phyloP scores from a whole-genome alignment of 2,329 filamentous ascomycete genomes.

The Pyricularia grisea region DNA sequence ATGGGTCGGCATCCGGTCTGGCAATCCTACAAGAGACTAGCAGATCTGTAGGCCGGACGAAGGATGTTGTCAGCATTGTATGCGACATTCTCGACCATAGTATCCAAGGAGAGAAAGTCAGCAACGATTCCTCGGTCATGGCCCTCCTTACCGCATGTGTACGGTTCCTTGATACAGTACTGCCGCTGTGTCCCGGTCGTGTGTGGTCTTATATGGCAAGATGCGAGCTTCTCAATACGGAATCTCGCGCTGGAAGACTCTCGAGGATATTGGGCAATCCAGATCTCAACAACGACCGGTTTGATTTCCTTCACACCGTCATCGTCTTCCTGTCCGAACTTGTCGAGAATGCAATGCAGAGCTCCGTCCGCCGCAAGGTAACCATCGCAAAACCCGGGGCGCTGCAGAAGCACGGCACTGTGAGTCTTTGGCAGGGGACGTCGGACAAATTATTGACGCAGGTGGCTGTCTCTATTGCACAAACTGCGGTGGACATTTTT shows the following conservation, averaged over 20 bases:
- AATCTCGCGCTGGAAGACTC: slow-evolving; percentile 68
- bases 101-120: slow-evolving; percentile 45
- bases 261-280: slow-evolving; percentile 71
- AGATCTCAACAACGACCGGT: slow-evolving; percentile 68
- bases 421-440: slow-evolving; percentile 57
- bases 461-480: slow-evolving; percentile 63
- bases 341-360: slow-evolving; percentile 64
- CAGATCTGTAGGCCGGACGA: slow-evolving; percentile 44
- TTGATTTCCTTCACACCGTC: slow-evolving; percentile 67
- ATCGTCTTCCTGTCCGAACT: slow-evolving; percentile 66
- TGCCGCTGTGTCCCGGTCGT: slow-evolving; percentile 67
- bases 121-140: slow-evolving; percentile 55
- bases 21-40: slow-evolving; percentile 49
- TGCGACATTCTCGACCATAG: slow-evolving; percentile 75
- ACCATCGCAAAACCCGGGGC: slow-evolving; percentile 1
- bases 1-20: slow-evolving; percentile 23
- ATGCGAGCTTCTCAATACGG: slow-evolving; percentile 68
- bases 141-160: slow-evolving; percentile 61
- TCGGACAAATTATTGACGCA: slow-evolving; percentile 69
- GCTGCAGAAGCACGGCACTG: slow-evolving; percentile 12
- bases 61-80: slow-evolving; percentile 72
- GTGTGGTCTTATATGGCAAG: slow-evolving; percentile 86
- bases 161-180: slow-evolving; percentile 67
- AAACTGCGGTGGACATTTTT: slow-evolving; percentile 71
- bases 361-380: slow-evolving; percentile 57